Evolutionary conservation across 148 eudicot genomes (phyloP).

Genomic region (Bassia scoparia): DNA sequence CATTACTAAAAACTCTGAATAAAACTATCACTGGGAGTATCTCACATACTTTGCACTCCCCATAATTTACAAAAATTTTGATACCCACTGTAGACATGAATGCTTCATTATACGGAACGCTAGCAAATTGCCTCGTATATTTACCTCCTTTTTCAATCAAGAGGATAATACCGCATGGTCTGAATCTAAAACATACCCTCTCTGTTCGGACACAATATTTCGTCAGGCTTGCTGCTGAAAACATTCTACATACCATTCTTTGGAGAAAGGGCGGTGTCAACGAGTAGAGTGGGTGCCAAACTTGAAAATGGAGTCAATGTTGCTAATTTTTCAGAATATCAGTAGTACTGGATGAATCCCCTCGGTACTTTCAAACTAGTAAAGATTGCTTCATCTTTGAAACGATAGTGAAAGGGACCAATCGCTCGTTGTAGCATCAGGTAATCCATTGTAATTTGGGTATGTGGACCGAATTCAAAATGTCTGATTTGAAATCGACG

Average conservation of each 20-base stretch:
- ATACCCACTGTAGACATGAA: conserved; percentile 24
- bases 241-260: conserved; percentile 59
- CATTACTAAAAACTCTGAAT: conserved; percentile 33
- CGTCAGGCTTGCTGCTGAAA: conserved; percentile 51
- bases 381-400: conserved; percentile 87
- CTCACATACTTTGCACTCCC: conserved; percentile 9
- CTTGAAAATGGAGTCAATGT: conserved; percentile 50
- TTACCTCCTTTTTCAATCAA: conserved; percentile 21
- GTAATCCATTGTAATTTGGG: conserved; percentile 40
- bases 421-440: conserved; percentile 74
- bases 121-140: conserved; percentile 17
- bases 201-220: conserved; percentile 48
- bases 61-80: conserved; percentile 43
- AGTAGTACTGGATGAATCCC: conserved; percentile 75
- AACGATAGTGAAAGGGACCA: conserved; percentile 98
- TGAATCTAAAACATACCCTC: conserved; percentile 45
- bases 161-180: conserved; percentile 25
- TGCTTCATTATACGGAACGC: conserved; percentile 24
- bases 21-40: conserved; percentile 24
- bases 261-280: conserved; percentile 39
- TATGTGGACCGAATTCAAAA: conserved; percentile 30
- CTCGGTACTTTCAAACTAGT: conserved; percentile 86
- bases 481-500: conserved; percentile 37
- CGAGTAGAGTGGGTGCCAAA: conserved; percentile 36
- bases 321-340: conserved; percentile 58